Evolutionary conservation across 176 grass and related monocot species (phyloP).

Genomic region (Saccharum officinarum): DNA sequence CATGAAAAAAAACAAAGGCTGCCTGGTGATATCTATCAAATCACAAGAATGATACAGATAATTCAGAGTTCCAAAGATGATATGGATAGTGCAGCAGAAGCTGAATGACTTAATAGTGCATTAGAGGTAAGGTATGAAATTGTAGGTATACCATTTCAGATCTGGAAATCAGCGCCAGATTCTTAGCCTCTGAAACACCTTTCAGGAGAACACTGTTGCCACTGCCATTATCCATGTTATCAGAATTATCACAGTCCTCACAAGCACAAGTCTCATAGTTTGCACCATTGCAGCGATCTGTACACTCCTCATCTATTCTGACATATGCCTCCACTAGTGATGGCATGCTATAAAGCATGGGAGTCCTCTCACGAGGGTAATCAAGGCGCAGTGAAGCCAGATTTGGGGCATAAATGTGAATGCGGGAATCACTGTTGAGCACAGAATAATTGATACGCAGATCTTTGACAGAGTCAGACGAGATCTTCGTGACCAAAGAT

Average conservation of each 20-base stretch:
- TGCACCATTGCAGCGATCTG: not conserved
- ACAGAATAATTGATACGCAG: not conserved
- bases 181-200: not conserved
- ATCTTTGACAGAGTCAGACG: not conserved
- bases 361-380: not conserved
- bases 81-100: not conserved
- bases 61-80: not conserved
- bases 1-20: not conserved
- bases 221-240: not conserved
- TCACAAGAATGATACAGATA: not conserved
- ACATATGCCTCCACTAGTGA: not conserved
- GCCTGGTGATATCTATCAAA: too few relatives aligned
- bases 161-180: not conserved
- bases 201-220: not conserved
- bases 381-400: not conserved
- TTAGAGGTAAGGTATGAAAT: not conserved
- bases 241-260: not conserved
- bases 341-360: not conserved
- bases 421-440: not conserved
- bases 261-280: not conserved
- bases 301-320: not conserved
- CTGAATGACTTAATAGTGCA: not conserved
- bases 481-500: not conserved
- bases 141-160: not conserved
- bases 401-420: not conserved